These are phyloP conservation scores for Globisporangium megalacanthum DNA, from an alignment of 352 stramenopile genomes.

Conservation along the genomic window DNA sequence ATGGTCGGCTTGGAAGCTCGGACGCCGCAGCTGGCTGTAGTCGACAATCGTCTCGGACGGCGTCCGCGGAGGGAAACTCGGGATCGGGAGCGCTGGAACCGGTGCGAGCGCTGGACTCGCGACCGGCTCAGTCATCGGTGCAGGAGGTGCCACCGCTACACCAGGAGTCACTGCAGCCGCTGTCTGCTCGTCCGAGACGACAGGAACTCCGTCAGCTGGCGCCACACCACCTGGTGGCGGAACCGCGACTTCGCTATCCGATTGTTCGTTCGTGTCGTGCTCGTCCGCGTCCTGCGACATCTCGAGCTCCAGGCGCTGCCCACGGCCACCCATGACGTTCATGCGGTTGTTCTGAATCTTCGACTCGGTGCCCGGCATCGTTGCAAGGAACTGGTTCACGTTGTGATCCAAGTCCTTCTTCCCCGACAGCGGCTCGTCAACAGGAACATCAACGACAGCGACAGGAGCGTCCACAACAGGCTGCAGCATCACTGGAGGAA, in stretches of 20 bases:
- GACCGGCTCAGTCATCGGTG: background rate
- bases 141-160: background rate
- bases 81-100: background rate
- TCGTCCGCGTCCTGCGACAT: conserved; percentile 18
- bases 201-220: background rate
- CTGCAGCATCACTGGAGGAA: background rate
- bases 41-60: conserved; percentile 8
- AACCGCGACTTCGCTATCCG: background rate
- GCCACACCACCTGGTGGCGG: background rate
- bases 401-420: conserved; percentile 39
- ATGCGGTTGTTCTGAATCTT: conserved; percentile 89
- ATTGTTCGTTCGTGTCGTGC: background rate
- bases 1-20: conserved; percentile 13
- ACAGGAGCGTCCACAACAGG: background rate
- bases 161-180: background rate
- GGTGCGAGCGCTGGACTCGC: background rate
- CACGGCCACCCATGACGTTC: conserved; percentile 90
- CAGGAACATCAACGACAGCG: conserved; percentile 8
- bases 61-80: background rate
- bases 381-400: conserved; percentile 74
- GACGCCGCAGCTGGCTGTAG: conserved; percentile 15
- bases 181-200: background rate
- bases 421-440: conserved; percentile 58
- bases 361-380: conserved; percentile 87
- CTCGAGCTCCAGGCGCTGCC: conserved; percentile 81